These are phyloP conservation scores for Penicillium samsonianum DNA, from an alignment of 495 filamentous ascomycete genomes.

Conservation along the genomic window DNA sequence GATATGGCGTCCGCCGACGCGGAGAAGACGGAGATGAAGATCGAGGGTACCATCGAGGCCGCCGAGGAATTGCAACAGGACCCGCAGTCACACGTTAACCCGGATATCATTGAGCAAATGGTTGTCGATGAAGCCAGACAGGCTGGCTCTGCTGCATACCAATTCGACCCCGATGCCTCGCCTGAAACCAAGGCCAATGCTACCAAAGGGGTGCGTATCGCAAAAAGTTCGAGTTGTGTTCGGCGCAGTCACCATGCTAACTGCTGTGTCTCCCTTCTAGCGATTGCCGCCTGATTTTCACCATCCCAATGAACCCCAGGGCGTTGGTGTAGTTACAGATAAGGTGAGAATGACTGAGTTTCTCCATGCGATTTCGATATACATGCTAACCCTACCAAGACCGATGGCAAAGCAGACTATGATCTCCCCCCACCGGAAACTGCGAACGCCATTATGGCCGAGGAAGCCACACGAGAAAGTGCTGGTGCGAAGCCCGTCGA, in stretches of 20 bases:
- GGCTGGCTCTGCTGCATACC: conserved; percentile 74
- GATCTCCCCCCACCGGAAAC: conserved; percentile 77
- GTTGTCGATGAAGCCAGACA: conserved; percentile 74
- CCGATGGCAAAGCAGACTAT: conserved; percentile 69
- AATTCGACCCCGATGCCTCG: conserved; percentile 84
- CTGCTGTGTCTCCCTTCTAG: conserved; percentile 35
- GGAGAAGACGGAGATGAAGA: conserved; percentile 65
- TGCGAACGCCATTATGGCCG: conserved; percentile 57
- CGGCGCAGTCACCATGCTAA: conserved; percentile 18
- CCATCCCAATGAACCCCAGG: conserved; percentile 63
- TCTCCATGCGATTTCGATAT: not conserved
- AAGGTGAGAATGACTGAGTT: conserved; percentile 46
- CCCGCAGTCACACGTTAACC: conserved; percentile 64
- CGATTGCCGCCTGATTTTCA: conserved; percentile 63
- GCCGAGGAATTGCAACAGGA: conserved; percentile 59
- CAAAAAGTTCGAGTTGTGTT: not conserved
- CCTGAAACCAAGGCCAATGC: conserved; percentile 82
- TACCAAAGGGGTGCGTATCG: conserved; percentile 67
- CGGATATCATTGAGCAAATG: conserved; percentile 67
- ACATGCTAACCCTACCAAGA: conserved; percentile 35
- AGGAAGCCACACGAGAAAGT: conserved; percentile 47
- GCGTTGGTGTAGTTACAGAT: conserved; percentile 71
- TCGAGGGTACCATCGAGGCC: conserved; percentile 71
- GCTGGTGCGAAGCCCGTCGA: conserved; percentile 42
- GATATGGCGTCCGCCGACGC: conserved; percentile 43